These are phyloP conservation scores for Cutaneotrichosporon sp. DNA, from an alignment of 1,284 basidiomycete species.

Conservation along the genomic window DNA sequence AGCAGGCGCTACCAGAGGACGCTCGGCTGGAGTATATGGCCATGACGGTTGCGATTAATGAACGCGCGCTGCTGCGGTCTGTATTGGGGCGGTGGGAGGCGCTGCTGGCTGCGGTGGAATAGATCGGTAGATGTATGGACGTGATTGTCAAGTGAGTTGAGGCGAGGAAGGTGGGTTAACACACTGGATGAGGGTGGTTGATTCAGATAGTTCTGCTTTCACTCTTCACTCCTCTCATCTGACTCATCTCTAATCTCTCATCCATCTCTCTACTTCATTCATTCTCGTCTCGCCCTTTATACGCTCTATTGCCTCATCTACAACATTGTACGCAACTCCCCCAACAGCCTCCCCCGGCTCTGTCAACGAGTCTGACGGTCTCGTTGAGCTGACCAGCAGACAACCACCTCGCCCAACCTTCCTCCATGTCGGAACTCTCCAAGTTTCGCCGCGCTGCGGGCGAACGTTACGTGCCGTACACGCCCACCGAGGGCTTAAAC, in stretches of 20 bases:
- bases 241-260: neutral
- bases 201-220: too few relatives aligned
- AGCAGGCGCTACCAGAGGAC: constrained; percentile 25
- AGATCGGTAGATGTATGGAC: neutral
- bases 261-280: neutral
- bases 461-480: constrained; percentile 2
- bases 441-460: neutral
- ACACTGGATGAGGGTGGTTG: neutral
- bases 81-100: constrained; percentile 40
- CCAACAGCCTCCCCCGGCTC: neutral
- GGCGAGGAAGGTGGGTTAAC: neutral
- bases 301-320: neutral
- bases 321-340: neutral
- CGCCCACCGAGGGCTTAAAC: neutral
- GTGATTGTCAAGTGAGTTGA: neutral
- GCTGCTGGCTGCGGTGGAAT: constrained; percentile 11
- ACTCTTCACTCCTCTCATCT: neutral
- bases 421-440: neutral
- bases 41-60: constrained; percentile 44
- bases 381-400: neutral
- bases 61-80: constrained; percentile 40
- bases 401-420: neutral
- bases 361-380: neutral
- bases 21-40: constrained; percentile 37
- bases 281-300: neutral